These are phyloP conservation scores for Akanthomyces lecanii DNA, from an alignment of 2,329 filamentous ascomycete genomes.

Conservation along the genomic window DNA sequence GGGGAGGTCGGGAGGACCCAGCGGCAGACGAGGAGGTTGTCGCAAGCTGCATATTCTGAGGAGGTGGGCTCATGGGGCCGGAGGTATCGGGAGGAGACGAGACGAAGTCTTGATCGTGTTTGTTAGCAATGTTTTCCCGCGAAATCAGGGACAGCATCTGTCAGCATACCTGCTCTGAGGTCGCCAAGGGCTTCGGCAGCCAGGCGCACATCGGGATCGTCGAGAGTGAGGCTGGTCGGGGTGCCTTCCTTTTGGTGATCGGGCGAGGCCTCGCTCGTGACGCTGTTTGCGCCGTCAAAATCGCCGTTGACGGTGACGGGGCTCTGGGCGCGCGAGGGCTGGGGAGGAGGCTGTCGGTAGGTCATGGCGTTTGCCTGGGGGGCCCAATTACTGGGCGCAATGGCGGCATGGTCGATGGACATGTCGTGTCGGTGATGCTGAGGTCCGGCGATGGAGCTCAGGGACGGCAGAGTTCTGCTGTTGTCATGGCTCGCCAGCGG, in stretches of 20 bases:
- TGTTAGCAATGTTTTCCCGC: slow-evolving; percentile 17
- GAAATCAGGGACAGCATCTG: not conserved
- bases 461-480: slow-evolving; percentile 32
- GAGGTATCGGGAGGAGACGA: slow-evolving; percentile 54
- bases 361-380: slow-evolving; percentile 44
- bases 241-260: slow-evolving; percentile 44
- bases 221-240: slow-evolving; percentile 52
- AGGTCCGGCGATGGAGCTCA: slow-evolving; percentile 33
- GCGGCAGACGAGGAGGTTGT: slow-evolving; percentile 21
- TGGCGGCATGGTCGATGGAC: slow-evolving; percentile 12
- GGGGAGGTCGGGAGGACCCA: slow-evolving; percentile 36
- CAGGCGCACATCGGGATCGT: slow-evolving; percentile 63
- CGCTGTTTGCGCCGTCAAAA: slow-evolving; percentile 40
- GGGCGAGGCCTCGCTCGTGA: slow-evolving; percentile 41
- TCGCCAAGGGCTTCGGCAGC: slow-evolving; percentile 74
- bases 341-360: slow-evolving; percentile 31
- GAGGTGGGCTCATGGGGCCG: slow-evolving; percentile 35
- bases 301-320: slow-evolving; percentile 47
- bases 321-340: slow-evolving; percentile 36
- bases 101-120: slow-evolving; percentile 53
- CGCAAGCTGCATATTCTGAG: slow-evolving; percentile 10
- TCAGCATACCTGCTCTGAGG: slow-evolving; percentile 61
- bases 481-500: slow-evolving; percentile 25
- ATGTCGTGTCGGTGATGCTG: slow-evolving; percentile 23
- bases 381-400: slow-evolving; percentile 19